Evolutionary conservation across 768 basidiomycete genomes (phyloP), one percentile per base, ranked within the genome.

Genomic region (Suillus decipiens): DNA sequence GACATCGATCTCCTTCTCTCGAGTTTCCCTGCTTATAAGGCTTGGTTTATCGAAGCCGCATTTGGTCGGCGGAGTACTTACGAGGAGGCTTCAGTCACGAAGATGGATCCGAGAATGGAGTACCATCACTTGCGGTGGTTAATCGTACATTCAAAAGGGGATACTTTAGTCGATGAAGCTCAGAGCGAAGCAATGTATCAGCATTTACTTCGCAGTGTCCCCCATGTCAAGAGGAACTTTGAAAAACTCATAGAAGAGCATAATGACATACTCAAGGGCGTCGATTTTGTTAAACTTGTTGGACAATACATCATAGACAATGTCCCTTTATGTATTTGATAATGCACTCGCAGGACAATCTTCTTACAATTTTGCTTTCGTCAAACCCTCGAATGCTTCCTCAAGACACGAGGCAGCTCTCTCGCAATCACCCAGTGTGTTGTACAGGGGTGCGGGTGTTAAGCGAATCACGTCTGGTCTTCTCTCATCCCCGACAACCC

Each of bases 401-500:
- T 94, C 88, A 31, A 98, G 71, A 63, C 82, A 84, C 63, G 75
- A 74, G 15, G 84, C 92, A 12, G 89, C 92, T 60, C 81, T 77
- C 69, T 90, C 83, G 64, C 90, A 90, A 68, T 99, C 97, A 67
- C 79, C 76, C 68, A 87, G 80, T 14, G 89, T 89, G 73, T 90
- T 97, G 76, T 98, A 99, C 72, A 99, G 78, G 39, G 96, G 90
- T 17, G 83, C 82, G 54, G 96, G 95, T 65, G 94, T 85, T 51
- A 99, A 77, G 11, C 97, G 85, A 68, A 99, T 95, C 58, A 99
- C 93, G 71, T 94, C 90, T 33, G 97, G 96, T 70, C 88, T 79
- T 70, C 97, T 80, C 75, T 96, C 93, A 76, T 99, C 97, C 11
- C 93, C 96, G 59, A 97, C 83, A 15, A 99, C 89, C 7, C 97